Evolutionary conservation across 2,329 filamentous ascomycete species (phyloP), one percentile per base, ranked within the genome.

Genomic region (Ceratocystis diversiconidia): DNA sequence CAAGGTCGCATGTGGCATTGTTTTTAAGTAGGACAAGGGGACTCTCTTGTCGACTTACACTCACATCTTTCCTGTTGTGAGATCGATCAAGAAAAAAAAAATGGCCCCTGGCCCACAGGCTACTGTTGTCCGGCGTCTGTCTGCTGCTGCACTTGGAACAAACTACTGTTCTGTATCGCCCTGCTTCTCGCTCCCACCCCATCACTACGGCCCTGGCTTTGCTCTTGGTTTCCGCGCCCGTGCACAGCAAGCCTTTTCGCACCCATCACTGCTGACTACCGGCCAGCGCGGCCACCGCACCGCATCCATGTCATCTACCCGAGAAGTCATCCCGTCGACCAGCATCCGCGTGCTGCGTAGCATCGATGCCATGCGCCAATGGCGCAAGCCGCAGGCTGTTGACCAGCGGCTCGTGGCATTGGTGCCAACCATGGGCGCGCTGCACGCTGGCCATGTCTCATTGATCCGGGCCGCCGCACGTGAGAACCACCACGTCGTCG

Each of bases 401-500:
- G 80, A 85, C 71, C 82, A 87, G 70, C 84, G 87, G 66, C 86
- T 85, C 57, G 85, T 99, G 66, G 90, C 88, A 67, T 84, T 99
- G 32, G 91, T 99, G 44, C 94, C 94, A 1, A 99, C 94, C 41
- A 97, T 99, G 94, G 94, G 94, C 69, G 94, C 94, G 62, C 82
- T 99, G n/a, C 94, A 99, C 75, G 83, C 85, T 65, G 94, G 94
- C 50, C 94, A 99, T 76, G 76, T 96, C 63, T 88, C 89, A 2
- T 82, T 99, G 25, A 88, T 96, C 71, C 88, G 90, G 67, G 83
- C 86, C 70, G 94, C 94, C 2, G 92, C 92, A 1, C 79, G 80
- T 61, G 90, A 95, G 71, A 94, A 91, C 76, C 87, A 89, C 69
- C 83, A 91, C 70, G 89, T 97, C 66, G 86, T 96, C 68, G 89